Evolutionary conservation across 2,329 filamentous ascomycete species (phyloP), one percentile per base, ranked within the genome.

Genomic region (Exophiala sideris): DNA sequence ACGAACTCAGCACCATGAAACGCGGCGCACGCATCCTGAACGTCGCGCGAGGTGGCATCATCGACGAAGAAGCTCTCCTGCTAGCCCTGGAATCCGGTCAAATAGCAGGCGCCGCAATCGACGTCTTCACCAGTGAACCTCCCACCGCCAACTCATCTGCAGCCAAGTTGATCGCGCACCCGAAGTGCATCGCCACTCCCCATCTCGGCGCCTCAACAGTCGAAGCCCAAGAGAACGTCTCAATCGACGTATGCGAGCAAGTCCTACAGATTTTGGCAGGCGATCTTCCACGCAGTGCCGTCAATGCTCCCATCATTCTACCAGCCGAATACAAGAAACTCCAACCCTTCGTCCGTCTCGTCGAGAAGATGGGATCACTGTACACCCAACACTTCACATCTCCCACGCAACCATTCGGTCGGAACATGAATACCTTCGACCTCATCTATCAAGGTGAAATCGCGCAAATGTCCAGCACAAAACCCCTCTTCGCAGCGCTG

Each of bases 191-290:
- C 1, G 84, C 84, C 1, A 92, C 89, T 6, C 89, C 89, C 1
- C 89, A 94, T 68, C 76, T 94, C 0, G 88, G 88, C 6, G 89
- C 89, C 0, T 89, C 85, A 0, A 94, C 89, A 0, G 79, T 87
- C 33, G 89, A 94, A 76, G 89, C 89, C 0, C 88, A 94, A 68
- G 88, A 92, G 65, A 91, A 91, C 57, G 88, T 91, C 3, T 88
- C 86, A 1, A 81, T 91, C 58, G 89, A 92, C 63, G 89, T 92
- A 7, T 92, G 88, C 69, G 85, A 86, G 33, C 88, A 94, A 70
- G 87, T 91, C 10, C 77, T 88, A 0, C 80, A 85, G 54, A 89
- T 92, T 39, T 75, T 94, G 2, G 76, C 78, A 0, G 88, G 88
- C 2, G 85, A 86, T 0, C 76, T 91, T 1, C 88, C 89, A 0